Conservation (phyloP, 371 early-diverging fungal genomes). For the Syncephalastrum contaminatum region DNA sequence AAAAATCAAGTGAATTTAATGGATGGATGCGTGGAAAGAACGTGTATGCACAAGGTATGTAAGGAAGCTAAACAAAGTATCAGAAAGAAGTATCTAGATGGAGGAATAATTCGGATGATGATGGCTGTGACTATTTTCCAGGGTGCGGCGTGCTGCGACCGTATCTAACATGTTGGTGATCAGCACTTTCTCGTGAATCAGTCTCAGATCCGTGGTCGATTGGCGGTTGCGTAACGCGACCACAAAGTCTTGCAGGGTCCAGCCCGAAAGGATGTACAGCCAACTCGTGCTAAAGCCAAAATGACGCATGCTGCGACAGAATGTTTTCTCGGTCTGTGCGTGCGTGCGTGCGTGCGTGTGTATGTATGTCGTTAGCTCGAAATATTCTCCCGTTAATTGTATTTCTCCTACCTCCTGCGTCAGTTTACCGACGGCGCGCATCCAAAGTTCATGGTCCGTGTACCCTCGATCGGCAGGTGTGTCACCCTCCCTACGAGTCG, state of each 20-base stretch:
- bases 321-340: constrained; percentile 14
- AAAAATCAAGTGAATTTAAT: no score
- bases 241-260: constrained; percentile 24
- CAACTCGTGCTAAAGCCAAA: constrained; percentile 19
- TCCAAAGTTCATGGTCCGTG: constrained; percentile 17
- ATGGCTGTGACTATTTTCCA: no score
- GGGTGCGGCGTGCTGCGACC: constrained; percentile 9
- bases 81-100: no score
- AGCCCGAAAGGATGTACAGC: constrained; percentile 29
- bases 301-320: constrained; percentile 20
- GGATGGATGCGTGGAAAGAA: no score
- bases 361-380: not conserved
- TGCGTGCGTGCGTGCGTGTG: not conserved
- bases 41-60: no score
- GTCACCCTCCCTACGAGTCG: no score
- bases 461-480: not conserved
- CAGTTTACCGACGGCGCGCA: constrained; percentile 19
- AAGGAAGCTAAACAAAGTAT: no score
- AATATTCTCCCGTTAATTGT: not conserved
- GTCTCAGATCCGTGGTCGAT: constrained; percentile 4
- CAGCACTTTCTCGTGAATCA: constrained; percentile 35
- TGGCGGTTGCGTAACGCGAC: constrained; percentile 11
- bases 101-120: no score
- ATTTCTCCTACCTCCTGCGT: constrained; percentile 18
- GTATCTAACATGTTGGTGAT: constrained; percentile 27